phyloP scores from a whole-genome alignment of 73 alveolate genomes.

The Tetrahymena thermophila region DNA sequence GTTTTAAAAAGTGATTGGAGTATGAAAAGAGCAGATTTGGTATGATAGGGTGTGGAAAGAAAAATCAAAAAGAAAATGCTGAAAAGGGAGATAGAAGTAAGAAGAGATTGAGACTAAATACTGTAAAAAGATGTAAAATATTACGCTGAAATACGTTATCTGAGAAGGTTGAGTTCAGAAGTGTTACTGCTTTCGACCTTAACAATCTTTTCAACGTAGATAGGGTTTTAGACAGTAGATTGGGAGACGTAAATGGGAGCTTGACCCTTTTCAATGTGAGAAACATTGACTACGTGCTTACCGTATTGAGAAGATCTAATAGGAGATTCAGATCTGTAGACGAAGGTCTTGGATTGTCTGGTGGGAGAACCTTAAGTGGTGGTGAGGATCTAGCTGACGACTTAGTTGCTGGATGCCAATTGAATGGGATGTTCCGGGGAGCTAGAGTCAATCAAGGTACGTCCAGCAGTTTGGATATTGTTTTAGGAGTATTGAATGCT shows the following conservation, averaged over 20 bases:
- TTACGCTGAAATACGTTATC: not conserved
- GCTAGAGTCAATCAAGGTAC: not conserved
- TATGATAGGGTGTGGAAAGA: not conserved
- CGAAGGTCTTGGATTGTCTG: not conserved
- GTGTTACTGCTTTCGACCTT: not conserved
- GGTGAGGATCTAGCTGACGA: slow-evolving; percentile 1
- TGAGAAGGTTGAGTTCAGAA: not conserved
- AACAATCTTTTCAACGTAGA: not conserved
- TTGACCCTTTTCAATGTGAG: slow-evolving; percentile 1
- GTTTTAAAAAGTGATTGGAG: not conserved
- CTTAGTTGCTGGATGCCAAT: not conserved
- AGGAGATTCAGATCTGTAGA: not conserved
- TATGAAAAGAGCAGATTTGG: not conserved
- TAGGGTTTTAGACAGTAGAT: not conserved
- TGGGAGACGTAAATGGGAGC: not conserved
- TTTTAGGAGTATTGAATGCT: not conserved
- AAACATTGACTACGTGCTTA: not conserved
- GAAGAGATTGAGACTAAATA: not conserved
- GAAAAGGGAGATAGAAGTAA: not conserved
- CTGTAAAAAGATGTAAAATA: not conserved
- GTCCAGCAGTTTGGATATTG: not conserved
- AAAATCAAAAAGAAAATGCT: too few species aligned
- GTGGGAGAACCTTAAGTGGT: slow-evolving; percentile 1
- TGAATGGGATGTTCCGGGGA: not conserved
- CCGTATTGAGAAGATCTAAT: not conserved